Percentiles rank a stretch among this genome's conserved stretches.
These are phyloP conservation scores for Pistacia vera DNA, from an alignment of 345 rosid species.

Conservation along the genomic window DNA sequence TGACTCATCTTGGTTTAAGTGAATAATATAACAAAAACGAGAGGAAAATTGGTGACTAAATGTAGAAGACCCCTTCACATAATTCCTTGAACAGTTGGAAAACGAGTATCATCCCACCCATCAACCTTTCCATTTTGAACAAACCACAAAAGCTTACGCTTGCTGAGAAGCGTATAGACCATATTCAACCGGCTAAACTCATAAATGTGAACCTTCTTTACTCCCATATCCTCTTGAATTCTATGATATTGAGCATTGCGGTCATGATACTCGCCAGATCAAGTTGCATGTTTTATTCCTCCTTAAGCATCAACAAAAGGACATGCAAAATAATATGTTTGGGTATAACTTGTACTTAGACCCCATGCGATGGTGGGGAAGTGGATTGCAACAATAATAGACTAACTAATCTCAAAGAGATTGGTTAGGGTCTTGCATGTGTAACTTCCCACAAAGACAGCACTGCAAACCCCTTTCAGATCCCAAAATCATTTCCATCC, in stretches of 20 bases:
- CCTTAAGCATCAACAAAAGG: conserved; percentile 85
- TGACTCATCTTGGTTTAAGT: too few relatives aligned
- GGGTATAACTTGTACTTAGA: conserved; percentile 86
- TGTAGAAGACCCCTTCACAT: too few relatives aligned
- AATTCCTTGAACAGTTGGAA: too few relatives aligned
- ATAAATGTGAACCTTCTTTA: conserved; percentile 65
- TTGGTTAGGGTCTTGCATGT: conserved; percentile 95
- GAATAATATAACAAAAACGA: too few relatives aligned
- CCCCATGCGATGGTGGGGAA: conserved; percentile 90
- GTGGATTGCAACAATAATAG: conserved; percentile 87
- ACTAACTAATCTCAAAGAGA: conserved; percentile 89
- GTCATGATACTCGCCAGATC: conserved; percentile 89
- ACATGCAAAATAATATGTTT: conserved; percentile 95
- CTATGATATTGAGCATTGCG: conserved; percentile 83
- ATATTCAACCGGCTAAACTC: conserved; percentile 89
- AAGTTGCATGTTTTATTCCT: conserved; percentile 87
- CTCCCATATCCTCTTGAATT: conserved; percentile 83
- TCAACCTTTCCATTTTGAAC: too few relatives aligned
- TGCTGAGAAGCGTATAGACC: conserved; percentile 90
- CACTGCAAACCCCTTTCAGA: conserved; percentile 79
- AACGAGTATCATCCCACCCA: too few relatives aligned
- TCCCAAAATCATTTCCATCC: conserved; percentile 86
- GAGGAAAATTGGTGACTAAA: too few relatives aligned
- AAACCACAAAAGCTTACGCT: conserved; percentile 74
- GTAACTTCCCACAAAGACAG: conserved; percentile 86